Evolutionary conservation across 1,284 basidiomycete genomes (phyloP), one percentile per base, ranked within the genome.

Genomic region (Naganishia albida): DNA sequence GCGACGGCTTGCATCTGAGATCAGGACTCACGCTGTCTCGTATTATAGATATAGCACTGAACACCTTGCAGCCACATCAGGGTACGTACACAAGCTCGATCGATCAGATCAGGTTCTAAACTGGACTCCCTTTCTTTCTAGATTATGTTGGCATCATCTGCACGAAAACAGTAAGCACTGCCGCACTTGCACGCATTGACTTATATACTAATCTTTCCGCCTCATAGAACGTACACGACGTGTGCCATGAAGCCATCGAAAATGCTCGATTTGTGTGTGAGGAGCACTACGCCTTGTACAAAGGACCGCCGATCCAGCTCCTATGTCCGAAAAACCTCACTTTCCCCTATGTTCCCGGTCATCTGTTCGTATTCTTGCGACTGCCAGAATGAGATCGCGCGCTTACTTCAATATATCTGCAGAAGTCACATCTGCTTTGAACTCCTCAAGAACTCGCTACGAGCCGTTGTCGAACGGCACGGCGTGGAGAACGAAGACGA

Each of bases 61-160:
- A 96, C 77, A 91, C 88, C 0, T 86, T 94, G 59, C 87, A 90
- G 70, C 85, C 91, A 0, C 92, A 96, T 73, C 84, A 60, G 12
- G 66, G 66, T 59, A 49, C 7, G 65, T 63, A 8, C 7, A n/a
- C 15, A 13, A 23, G 2, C 34, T 34, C 10, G 4, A 34, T 15
- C 8, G n/a, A 10, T 48, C 10, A 18, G 10, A 18, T 54, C 26
- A 18, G 16, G 42, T 20, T 28, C 15, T 18, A 13, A 56, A 10
- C 8, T 34, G 53, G 12, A 7, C 15, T 28, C 3, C 13, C 6
- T 8, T 34, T 25, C 28, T 25, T 28, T 43, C 6, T n/a, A 64
- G 88, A 94, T 77, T 96, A 96, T 74, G 95, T 99, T 42, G 96
- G 95, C 7, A 98, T 99, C 75, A 99, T 99, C 74, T 99, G 95